A percentile compares a stretch with the other conserved stretches of the same genome.
Conservation (phyloP, 768 basidiomycete genomes). For the Mycena haematopus region DNA sequence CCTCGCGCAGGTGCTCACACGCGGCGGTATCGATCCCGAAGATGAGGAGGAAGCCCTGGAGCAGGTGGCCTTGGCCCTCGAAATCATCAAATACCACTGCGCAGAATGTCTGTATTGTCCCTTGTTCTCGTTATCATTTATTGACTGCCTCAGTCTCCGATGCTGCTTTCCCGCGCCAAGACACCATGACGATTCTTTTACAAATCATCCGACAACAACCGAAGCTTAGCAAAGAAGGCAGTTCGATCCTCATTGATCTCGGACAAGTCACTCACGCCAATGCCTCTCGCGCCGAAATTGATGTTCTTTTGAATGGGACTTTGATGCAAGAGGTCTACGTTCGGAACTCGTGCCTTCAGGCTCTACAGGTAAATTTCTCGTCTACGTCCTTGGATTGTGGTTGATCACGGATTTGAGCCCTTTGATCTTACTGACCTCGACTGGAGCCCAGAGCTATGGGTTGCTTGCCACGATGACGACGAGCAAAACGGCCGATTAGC, state of each 20-base stretch:
- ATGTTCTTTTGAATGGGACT: constrained; percentile 72
- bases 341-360: constrained; percentile 87
- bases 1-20: constrained; percentile 66
- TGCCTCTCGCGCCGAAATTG: constrained; percentile 67
- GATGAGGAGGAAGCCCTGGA: constrained; percentile 78
- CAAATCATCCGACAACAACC: constrained; percentile 80
- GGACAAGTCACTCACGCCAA: constrained; percentile 78
- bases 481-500: constrained; percentile 90
- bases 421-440: constrained; percentile 95
- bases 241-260: constrained; percentile 79
- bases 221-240: constrained; percentile 81
- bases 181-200: constrained; percentile 72
- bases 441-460: constrained; percentile 89
- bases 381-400: not conserved
- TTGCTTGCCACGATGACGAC: constrained; percentile 84
- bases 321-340: constrained; percentile 88
- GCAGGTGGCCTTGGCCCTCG: constrained; percentile 78
- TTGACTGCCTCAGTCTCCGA: constrained; percentile 61
- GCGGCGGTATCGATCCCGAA: constrained; percentile 69
- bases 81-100: constrained; percentile 73
- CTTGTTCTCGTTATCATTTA: not conserved
- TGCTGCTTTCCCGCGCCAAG: constrained; percentile 72
- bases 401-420: constrained; percentile 57
- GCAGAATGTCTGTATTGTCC: constrained; percentile 67
- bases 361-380: constrained; percentile 71